Conservation (phyloP, 495 filamentous ascomycete species). For the Mytilinidion resinicola region DNA sequence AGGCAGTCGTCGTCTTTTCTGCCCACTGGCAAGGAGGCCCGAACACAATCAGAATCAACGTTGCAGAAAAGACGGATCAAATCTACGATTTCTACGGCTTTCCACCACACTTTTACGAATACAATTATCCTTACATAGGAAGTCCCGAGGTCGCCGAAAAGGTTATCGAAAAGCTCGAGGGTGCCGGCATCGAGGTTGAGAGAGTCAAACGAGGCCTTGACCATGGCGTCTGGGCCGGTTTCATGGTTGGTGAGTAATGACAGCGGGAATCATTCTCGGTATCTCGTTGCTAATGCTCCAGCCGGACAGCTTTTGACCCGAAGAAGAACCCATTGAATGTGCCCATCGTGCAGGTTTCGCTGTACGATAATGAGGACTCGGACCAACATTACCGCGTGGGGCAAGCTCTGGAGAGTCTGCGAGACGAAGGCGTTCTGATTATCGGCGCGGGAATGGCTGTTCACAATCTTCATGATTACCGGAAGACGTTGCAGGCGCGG, state of each 20-base stretch:
- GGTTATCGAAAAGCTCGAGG: conserved; percentile 53
- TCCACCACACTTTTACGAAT: conserved; percentile 56
- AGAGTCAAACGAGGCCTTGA: conserved; percentile 65
- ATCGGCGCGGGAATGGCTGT: conserved; percentile 83
- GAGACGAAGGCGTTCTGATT: conserved; percentile 66
- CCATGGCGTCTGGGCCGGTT: conserved; percentile 74
- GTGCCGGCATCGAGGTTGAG: conserved; percentile 57
- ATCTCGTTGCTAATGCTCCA: not conserved
- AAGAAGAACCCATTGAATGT: conserved; percentile 68
- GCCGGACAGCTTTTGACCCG: conserved; percentile 54
- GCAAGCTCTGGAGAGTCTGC: conserved; percentile 58
- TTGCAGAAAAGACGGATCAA: conserved; percentile 59
- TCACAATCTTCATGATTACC: conserved; percentile 56
- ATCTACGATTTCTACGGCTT: conserved; percentile 87
- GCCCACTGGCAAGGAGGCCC: conserved; percentile 72
- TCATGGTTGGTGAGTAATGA: conserved; percentile 51
- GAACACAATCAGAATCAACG: conserved; percentile 64
- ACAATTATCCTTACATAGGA: conserved; percentile 64
- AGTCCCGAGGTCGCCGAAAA: conserved; percentile 57
- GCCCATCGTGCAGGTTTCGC: conserved; percentile 74
- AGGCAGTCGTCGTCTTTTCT: conserved; percentile 78
- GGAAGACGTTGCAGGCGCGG: not conserved
- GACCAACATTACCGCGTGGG: conserved; percentile 67
- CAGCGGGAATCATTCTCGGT: not conserved
- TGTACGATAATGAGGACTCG: conserved; percentile 64